Conservation (phyloP, 2,329 filamentous ascomycete genomes). For the Calonectria ilicicola region DNA sequence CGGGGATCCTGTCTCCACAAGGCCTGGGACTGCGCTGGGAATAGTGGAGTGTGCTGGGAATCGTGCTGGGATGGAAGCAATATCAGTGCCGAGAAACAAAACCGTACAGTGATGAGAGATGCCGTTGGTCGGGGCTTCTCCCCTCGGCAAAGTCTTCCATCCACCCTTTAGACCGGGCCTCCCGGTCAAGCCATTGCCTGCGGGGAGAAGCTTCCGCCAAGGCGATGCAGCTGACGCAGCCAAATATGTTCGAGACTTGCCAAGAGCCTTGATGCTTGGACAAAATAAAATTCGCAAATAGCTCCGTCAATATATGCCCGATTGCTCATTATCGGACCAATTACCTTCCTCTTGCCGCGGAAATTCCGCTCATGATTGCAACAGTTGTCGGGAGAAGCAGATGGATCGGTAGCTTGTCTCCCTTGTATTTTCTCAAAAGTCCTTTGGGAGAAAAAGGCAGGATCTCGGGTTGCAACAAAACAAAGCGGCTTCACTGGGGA, state of each 20-base stretch:
- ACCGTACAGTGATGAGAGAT: constrained; percentile 3
- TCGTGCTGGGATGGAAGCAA: too few relatives aligned
- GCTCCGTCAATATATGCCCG: constrained; percentile 1
- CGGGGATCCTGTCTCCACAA: neutral
- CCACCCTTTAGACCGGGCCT: constrained; percentile 9
- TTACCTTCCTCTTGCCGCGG: neutral
- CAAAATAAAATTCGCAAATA: constrained; percentile 17
- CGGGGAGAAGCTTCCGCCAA: neutral
- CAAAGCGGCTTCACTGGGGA: neutral
- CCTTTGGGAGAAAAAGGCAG: neutral
- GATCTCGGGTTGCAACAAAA: neutral
- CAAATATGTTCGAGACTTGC: neutral
- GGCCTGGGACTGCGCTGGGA: neutral
- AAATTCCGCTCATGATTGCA: constrained; percentile 11
- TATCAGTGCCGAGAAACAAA: constrained; percentile 14
- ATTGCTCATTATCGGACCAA: constrained; percentile 10
- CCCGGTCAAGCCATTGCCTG: neutral
- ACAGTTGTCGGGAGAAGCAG: constrained; percentile 3
- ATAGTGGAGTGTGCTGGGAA: neutral
- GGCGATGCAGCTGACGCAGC: neutral
- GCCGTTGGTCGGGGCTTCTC: neutral
- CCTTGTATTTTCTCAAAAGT: constrained; percentile 6
- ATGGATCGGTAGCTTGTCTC: constrained; percentile 8
- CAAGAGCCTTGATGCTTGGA: neutral
- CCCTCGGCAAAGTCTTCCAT: constrained; percentile 14